Conservation (phyloP, 1,139 yeast genomes). For the Yamadazyma trypodendri region DNA sequence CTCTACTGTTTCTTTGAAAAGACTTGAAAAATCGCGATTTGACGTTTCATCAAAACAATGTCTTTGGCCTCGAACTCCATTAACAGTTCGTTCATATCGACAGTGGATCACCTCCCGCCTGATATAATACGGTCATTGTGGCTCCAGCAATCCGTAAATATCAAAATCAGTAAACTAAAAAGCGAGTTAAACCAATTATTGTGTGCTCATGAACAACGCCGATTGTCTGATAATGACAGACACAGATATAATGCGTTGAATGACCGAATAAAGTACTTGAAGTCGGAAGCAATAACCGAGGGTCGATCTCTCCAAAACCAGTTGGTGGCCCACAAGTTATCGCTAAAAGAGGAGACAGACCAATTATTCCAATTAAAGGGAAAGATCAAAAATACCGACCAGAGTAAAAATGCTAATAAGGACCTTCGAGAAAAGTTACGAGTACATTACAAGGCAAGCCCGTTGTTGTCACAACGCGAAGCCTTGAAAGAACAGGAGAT, state of each 20-base stretch:
- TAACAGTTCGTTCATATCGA: slow-evolving; percentile 42
- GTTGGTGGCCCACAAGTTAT: slow-evolving; percentile 29
- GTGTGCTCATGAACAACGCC: slow-evolving; percentile 8
- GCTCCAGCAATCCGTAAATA: slow-evolving; percentile 43
- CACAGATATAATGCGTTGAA: slow-evolving; percentile 15
- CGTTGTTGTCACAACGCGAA: slow-evolving; percentile 40
- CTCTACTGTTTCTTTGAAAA: no score
- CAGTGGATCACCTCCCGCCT: slow-evolving; percentile 48
- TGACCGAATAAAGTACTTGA: slow-evolving; percentile 10
- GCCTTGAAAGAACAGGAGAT: slow-evolving; percentile 35
- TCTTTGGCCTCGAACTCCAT: slow-evolving; percentile 23
- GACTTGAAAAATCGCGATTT: background rate
- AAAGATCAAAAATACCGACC: slow-evolving; percentile 11
- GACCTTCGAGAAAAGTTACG: slow-evolving; percentile 31
- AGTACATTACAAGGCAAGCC: slow-evolving; percentile 35
- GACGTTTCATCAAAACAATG: no score
- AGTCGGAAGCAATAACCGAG: slow-evolving; percentile 34
- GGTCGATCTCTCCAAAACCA: slow-evolving; percentile 35
- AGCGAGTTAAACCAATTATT: slow-evolving; percentile 20
- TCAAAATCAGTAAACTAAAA: slow-evolving; percentile 24
- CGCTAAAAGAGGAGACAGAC: slow-evolving; percentile 29
- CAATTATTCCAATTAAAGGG: slow-evolving; percentile 25
- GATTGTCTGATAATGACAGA: slow-evolving; percentile 9
- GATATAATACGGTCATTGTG: slow-evolving; percentile 46
- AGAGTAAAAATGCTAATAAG: slow-evolving; percentile 18